These are phyloP conservation scores for Cephalotrichum gorgonifer DNA, from an alignment of 2,329 filamentous ascomycete species.

Conservation along the genomic window DNA sequence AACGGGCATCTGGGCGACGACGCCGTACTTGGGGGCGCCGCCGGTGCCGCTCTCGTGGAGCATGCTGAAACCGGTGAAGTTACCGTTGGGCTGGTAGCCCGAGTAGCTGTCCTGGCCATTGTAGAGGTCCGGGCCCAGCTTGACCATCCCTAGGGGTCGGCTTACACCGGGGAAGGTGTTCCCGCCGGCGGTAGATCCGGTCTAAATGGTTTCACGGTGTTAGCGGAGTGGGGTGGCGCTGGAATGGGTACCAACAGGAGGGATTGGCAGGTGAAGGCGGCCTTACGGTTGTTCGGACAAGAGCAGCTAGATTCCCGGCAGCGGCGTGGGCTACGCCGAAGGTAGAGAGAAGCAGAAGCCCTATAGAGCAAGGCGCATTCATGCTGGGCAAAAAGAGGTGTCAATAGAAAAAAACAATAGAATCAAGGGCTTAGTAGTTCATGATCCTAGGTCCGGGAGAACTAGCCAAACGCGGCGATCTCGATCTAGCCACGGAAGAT, in stretches of 20 bases:
- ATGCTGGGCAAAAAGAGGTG: neutral
- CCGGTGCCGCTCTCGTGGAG: conserved; percentile 59
- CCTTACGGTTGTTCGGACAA: conserved; percentile 24
- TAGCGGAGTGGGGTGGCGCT: neutral
- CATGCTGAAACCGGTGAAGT: conserved; percentile 51
- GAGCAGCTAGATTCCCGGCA: conserved; percentile 17
- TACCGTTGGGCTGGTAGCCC: conserved; percentile 37
- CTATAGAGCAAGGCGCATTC: neutral
- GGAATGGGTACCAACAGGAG: neutral
- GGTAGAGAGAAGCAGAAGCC: neutral
- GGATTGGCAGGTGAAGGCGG: neutral
- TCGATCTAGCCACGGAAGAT: too few species aligned
- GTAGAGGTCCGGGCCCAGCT: conserved; percentile 38
- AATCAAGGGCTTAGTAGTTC: neutral
- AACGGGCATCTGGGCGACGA: conserved; percentile 49
- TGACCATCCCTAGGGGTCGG: conserved; percentile 35
- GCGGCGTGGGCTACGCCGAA: neutral
- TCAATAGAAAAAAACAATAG: neutral
- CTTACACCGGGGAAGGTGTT: conserved; percentile 41
- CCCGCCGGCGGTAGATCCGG: conserved; percentile 31
- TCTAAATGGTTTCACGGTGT: conserved; percentile 17
- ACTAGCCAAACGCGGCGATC: too few species aligned
- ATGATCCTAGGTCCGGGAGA: neutral
- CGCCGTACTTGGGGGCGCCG: conserved; percentile 60
- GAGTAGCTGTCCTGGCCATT: conserved; percentile 40